Base-by-base conservation (phyloP, 257 asterid species). In the Avicennia marina region DNA sequence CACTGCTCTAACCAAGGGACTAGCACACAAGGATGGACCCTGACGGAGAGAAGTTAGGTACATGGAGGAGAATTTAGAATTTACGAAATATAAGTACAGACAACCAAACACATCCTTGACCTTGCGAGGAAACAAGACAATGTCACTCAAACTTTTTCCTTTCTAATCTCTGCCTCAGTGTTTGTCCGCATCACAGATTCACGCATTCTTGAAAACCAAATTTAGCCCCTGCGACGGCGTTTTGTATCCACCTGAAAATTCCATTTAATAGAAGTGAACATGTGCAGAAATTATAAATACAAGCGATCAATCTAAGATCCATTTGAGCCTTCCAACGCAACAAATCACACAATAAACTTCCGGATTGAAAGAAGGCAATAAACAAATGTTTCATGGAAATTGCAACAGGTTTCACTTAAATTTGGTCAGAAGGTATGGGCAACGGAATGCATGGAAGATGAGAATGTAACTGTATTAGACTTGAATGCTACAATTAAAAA, bases 201-300 rank as follows among this genome's bases (percentile, higher is more conserved):
- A n/a, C n/a, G n/a, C n/a, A 47, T 55, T 38, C 60, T 31, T 59
- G 51, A 19, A 18, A 53, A n/a, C 18, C 31, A 7, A 22, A 48
- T 11, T 34, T 8, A 41, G 81, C 76, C 81, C 79, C 87, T 78
- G 70, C 96, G 72, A 10, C 96, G 87, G 50, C 95, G 81, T 70
- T 89, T 89, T 54, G 86, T 71, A 38, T 79, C 87, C 68, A 85
- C 95, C 96, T 88, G 84, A 63, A 76, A 66, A 44, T 34, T 53
- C 55, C 60, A 61, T 6, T 16, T 38, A n/a, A 56, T 7, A 21
- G 19, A 54, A 41, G 18, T 53, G 40, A 58, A n/a, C n/a, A n/a
- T 51, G 17, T 13, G 24, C 16, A 41, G 7, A 60, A 43, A 12
- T 44, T 29, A 19, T 24, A 26, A 31, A 32, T 21, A 1, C 27